Conservation (phyloP, 2,329 filamentous ascomycete species). For the Chaetomium sp. region DNA sequence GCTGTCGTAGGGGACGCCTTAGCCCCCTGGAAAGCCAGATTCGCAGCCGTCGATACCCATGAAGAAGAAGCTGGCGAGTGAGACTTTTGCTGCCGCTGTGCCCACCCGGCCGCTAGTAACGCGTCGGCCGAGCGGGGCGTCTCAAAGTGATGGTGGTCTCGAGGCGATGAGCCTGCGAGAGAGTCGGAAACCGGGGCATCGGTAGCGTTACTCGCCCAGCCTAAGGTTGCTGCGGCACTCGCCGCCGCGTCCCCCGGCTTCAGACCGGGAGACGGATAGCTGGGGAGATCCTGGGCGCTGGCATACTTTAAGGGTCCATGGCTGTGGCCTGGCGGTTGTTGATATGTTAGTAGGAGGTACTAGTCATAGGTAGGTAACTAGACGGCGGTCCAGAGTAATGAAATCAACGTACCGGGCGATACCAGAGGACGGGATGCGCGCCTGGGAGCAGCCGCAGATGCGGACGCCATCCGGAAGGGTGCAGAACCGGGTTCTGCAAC, state of each 20-base stretch:
- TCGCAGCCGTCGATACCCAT: conserved; percentile 64
- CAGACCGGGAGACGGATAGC: conserved; percentile 63
- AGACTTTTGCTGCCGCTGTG: conserved; percentile 37
- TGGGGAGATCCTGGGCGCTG: conserved; percentile 64
- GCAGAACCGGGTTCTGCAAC: conserved; percentile 1
- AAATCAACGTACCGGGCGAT: conserved; percentile 7
- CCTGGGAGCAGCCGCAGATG: conserved; percentile 4
- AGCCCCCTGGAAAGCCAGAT: conserved; percentile 37
- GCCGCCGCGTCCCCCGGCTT: conserved; percentile 54
- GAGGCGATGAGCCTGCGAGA: conserved; percentile 41
- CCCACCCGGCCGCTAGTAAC: conserved; percentile 46
- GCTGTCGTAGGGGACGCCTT: conserved; percentile 25
- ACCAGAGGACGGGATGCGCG: conserved; percentile 7
- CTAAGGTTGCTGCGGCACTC: conserved; percentile 66
- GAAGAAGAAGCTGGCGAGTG: conserved; percentile 18
- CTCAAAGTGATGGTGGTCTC: conserved; percentile 54
- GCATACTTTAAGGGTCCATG: conserved; percentile 59
- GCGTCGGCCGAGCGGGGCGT: conserved; percentile 69
- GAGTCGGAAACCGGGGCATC: conserved; percentile 22
- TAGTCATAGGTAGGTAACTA: not conserved
- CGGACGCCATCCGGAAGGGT: conserved; percentile 9
- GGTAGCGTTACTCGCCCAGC: conserved; percentile 58
- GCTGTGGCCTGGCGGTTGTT: conserved; percentile 21
- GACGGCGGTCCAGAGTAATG: not conserved
- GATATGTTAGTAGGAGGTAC: not conserved